phyloP scores from a whole-genome alignment of 2,329 filamentous ascomycete species.

The Aspergillus flavus region DNA sequence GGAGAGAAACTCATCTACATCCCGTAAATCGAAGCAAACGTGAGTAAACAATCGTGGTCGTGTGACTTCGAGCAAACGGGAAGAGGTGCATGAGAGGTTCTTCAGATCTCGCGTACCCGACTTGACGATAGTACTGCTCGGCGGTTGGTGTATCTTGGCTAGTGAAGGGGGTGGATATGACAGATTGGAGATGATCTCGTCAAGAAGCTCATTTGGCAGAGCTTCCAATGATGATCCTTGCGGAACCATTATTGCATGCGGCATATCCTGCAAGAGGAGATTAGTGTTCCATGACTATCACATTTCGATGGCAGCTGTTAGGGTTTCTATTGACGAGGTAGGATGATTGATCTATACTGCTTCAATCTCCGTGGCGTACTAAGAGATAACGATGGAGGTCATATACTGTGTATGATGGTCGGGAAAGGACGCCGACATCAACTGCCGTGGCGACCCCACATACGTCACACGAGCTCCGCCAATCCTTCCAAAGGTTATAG shows the following conservation, averaged over 20 bases:
- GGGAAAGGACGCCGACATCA: conserved; percentile 10
- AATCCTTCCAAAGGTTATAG: background rate
- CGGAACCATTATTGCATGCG: conserved; percentile 17
- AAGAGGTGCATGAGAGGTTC: conserved; percentile 56
- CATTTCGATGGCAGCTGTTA: conserved; percentile 15
- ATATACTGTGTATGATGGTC: background rate
- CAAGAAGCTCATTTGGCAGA: conserved; percentile 65
- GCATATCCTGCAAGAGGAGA: conserved; percentile 10
- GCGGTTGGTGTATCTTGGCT: conserved; percentile 53
- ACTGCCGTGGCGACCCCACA: conserved; percentile 23
- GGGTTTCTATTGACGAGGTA: background rate
- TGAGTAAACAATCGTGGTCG: conserved; percentile 63
- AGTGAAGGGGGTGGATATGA: conserved; percentile 54
- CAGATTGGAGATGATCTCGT: conserved; percentile 60
- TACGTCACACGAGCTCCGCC: background rate
- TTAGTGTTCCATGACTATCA: conserved; percentile 8
- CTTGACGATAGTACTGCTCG: conserved; percentile 46
- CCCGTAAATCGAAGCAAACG: conserved; percentile 43
- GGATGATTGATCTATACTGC: background rate
- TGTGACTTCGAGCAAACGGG: conserved; percentile 54
- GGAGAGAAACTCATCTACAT: conserved; percentile 38
- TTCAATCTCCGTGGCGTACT: background rate
- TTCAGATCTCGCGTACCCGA: conserved; percentile 54
- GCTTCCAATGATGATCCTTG: conserved; percentile 29
- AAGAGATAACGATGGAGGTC: background rate